Evolutionary conservation across 2,329 filamentous ascomycete genomes (phyloP).

Genomic region (Xylariaceae sp.): DNA sequence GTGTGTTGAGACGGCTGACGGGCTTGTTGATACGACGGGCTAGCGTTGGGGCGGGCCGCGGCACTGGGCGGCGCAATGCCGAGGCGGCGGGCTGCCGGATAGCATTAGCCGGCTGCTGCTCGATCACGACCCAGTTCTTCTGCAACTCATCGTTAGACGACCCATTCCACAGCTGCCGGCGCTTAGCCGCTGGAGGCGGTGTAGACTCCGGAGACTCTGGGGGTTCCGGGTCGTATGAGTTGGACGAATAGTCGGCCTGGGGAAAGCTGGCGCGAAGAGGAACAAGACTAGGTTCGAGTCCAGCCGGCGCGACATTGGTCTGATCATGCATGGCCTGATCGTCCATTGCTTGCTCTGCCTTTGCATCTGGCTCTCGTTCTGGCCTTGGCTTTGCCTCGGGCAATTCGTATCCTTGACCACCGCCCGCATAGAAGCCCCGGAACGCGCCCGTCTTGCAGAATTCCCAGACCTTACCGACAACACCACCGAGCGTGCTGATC

Average conservation of each 20-base stretch:
- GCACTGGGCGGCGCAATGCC: conserved; percentile 20
- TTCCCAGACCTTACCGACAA: conserved; percentile 74
- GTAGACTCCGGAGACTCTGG: conserved; percentile 37
- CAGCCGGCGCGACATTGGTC: conserved; percentile 25
- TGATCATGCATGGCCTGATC: conserved; percentile 28
- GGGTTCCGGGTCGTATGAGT: conserved; percentile 29
- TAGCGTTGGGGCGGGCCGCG: conserved; percentile 31
- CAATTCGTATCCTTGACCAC: conserved; percentile 65
- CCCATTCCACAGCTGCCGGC: conserved; percentile 47
- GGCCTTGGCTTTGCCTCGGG: conserved; percentile 22
- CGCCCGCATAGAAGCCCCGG: conserved; percentile 79
- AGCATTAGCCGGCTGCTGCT: conserved; percentile 35
- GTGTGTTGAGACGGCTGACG: conserved; percentile 33
- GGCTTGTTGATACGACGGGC: conserved; percentile 43
- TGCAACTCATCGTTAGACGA: conserved; percentile 49
- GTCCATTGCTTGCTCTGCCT: conserved; percentile 13
- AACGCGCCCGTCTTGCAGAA: conserved; percentile 75
- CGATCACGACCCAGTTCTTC: conserved; percentile 67
- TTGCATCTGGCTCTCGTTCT: conserved; percentile 19
- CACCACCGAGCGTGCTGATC: conserved; percentile 57
- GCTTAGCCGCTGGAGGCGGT: conserved; percentile 45
- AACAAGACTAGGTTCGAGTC: conserved; percentile 18
- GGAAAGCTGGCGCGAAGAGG: conserved; percentile 31
- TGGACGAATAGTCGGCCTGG: conserved; percentile 32
- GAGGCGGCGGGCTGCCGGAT: conserved; percentile 21